These are phyloP conservation scores for Graphium sp. DNA, from an alignment of 2,329 filamentous ascomycete species.

Conservation along the genomic window DNA sequence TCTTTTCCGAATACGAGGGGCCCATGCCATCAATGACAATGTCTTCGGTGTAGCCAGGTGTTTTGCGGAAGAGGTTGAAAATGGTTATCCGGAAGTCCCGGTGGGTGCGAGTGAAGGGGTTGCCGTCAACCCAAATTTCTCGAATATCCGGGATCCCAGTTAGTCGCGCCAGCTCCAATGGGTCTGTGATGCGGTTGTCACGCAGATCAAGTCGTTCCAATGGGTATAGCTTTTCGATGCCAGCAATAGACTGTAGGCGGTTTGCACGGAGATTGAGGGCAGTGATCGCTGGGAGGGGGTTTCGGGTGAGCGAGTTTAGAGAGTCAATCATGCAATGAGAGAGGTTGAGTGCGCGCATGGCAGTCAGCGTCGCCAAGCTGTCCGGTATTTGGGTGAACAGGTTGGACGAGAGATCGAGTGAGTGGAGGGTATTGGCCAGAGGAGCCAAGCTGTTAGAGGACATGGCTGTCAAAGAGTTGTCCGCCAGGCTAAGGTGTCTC, in stretches of 20 bases:
- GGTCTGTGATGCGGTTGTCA: constrained; percentile 83
- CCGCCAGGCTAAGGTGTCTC: constrained; percentile 76
- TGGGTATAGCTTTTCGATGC: constrained; percentile 75
- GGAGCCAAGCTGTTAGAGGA: constrained; percentile 60
- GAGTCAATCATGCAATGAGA: constrained; percentile 98
- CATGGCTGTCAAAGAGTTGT: constrained; percentile 77
- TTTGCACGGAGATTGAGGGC: constrained; percentile 85
- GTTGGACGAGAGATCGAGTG: constrained; percentile 82
- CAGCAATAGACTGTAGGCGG: constrained; percentile 70
- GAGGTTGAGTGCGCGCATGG: constrained; percentile 81
- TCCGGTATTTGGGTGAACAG: constrained; percentile 91
- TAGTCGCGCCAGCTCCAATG: constrained; percentile 73
- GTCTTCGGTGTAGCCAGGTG: constrained; percentile 80
- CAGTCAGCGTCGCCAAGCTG: constrained; percentile 68
- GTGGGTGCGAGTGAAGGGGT: constrained; percentile 81
- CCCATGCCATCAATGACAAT: constrained; percentile 73
- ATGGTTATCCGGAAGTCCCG: constrained; percentile 73
- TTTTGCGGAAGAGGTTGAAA: constrained; percentile 88
- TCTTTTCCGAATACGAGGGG: constrained; percentile 72
- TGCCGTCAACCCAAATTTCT: constrained; percentile 84
- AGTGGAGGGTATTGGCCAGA: constrained; percentile 75
- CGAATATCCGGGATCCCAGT: constrained; percentile 82
- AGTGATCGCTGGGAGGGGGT: constrained; percentile 81
- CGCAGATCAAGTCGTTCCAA: constrained; percentile 80
- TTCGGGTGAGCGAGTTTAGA: constrained; percentile 70